These are phyloP conservation scores for Talaromyces sp. DNA, from an alignment of 2,329 filamentous ascomycete species.

Conservation along the genomic window DNA sequence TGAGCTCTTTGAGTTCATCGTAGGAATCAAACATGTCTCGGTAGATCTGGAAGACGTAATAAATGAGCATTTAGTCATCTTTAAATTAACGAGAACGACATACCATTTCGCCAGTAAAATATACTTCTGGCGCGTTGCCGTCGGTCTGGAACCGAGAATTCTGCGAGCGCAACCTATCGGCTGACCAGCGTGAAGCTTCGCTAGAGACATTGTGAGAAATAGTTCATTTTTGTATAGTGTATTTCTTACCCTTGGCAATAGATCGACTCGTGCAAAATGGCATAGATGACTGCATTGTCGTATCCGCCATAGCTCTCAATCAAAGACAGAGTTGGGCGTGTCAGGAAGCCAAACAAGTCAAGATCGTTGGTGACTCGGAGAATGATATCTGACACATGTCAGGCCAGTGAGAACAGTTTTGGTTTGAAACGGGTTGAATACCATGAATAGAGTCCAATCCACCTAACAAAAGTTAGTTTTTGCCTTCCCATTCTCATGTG, in stretches of 20 bases:
- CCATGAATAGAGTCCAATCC: slow-evolving; percentile 70
- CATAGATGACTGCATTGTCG: slow-evolving; percentile 77
- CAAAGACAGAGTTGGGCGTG: slow-evolving; percentile 62
- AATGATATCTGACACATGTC: slow-evolving; percentile 52
- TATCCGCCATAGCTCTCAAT: slow-evolving; percentile 66
- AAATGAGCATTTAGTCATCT: not conserved
- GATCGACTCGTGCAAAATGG: slow-evolving; percentile 79
- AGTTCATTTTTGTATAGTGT: not conserved
- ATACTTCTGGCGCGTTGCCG: slow-evolving; percentile 52
- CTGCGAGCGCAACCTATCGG: slow-evolving; percentile 37
- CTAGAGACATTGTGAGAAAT: slow-evolving; percentile 30
- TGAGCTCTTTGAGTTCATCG: slow-evolving; percentile 66
- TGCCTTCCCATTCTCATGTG: too few relatives aligned
- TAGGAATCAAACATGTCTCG: slow-evolving; percentile 80
- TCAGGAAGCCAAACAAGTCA: slow-evolving; percentile 70
- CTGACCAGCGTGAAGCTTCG: slow-evolving; percentile 70
- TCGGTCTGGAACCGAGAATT: slow-evolving; percentile 45
- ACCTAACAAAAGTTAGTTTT: slow-evolving; percentile 32
- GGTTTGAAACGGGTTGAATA: slow-evolving; percentile 21
- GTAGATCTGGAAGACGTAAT: slow-evolving; percentile 52
- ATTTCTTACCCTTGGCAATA: slow-evolving; percentile 66
- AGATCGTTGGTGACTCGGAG: slow-evolving; percentile 69
- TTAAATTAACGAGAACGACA: not conserved
- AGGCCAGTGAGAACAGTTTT: slow-evolving; percentile 9
- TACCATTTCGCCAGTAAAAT: slow-evolving; percentile 86